Conservation (phyloP, 805 yeast species). For the Saccharomyces kudriavzevii region DNA sequence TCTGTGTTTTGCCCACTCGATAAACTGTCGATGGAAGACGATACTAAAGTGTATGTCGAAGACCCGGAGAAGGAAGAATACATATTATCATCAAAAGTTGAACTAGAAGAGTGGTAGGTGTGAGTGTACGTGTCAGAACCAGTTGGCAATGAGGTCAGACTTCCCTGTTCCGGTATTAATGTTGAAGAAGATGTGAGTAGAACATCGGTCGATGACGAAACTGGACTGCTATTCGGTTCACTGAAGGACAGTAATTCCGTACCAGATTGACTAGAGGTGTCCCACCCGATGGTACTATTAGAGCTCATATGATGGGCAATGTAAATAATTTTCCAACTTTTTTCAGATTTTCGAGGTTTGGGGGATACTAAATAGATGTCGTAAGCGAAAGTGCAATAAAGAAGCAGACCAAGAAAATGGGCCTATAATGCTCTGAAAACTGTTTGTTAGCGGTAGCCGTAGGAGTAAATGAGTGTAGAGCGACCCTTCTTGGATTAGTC, state of each 20-base stretch:
- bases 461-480: constrained; percentile 22
- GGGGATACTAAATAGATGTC: background rate
- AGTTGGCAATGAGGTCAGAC: background rate
- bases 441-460: background rate
- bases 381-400: background rate
- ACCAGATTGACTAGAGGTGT: background rate
- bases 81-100: background rate
- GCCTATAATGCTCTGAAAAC: background rate
- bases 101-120: background rate
- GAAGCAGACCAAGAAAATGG: background rate
- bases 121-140: background rate
- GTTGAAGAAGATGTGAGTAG: background rate
- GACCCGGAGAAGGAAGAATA: background rate
- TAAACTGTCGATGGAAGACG: background rate
- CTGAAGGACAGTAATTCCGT: background rate
- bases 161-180: background rate
- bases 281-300: background rate
- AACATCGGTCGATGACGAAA: background rate
- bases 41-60: background rate
- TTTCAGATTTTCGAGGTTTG: background rate
- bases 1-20: background rate
- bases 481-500: constrained; percentile 92
- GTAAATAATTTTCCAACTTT: background rate
- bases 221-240: background rate
- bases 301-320: background rate